Percentiles rank a stretch among this genome's conserved stretches.
phyloP scores from a whole-genome alignment of 768 basidiomycete genomes.

The Gyrodon lividus region DNA sequence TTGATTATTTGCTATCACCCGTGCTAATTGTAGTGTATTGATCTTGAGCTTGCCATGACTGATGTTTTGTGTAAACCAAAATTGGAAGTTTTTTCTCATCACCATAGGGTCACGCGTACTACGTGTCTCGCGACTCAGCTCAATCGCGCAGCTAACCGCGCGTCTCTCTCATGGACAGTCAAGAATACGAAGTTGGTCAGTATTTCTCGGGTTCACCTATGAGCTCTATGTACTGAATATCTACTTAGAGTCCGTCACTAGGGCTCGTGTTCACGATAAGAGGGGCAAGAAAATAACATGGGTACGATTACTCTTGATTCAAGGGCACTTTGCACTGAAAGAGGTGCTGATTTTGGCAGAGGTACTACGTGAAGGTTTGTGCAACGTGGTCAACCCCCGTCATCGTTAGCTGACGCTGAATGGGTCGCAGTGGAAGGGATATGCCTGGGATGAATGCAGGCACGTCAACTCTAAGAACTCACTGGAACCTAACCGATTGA shows the following conservation, averaged over 20 bases:
- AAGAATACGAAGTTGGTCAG: constrained; percentile 72
- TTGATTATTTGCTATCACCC: constrained; percentile 8
- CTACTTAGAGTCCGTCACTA: constrained; percentile 48
- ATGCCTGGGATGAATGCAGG: constrained; percentile 55
- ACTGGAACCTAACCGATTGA: constrained; percentile 4
- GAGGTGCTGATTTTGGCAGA: constrained; percentile 34
- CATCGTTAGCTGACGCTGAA: constrained; percentile 3
- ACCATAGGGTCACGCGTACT: background rate
- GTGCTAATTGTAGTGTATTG: constrained; percentile 11
- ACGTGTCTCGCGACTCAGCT: background rate
- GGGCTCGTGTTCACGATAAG: constrained; percentile 49
- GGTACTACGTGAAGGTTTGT: constrained; percentile 59
- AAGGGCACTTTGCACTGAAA: constrained; percentile 13
- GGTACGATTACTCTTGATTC: constrained; percentile 37
- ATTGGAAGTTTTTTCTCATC: constrained; percentile 20
- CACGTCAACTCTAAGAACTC: constrained; percentile 32
- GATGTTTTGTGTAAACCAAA: constrained; percentile 1
- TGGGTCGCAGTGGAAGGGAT: constrained; percentile 58
- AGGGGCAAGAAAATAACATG: constrained; percentile 48
- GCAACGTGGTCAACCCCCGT: background rate
- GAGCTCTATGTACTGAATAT: constrained; percentile 1
- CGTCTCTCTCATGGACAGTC: constrained; percentile 37
- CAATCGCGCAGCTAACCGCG: background rate
- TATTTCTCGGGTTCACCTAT: constrained; percentile 6
- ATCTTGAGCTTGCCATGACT: background rate